phyloP scores from a whole-genome alignment of 2,329 filamentous ascomycete genomes.

The Talaromyces sp. region DNA sequence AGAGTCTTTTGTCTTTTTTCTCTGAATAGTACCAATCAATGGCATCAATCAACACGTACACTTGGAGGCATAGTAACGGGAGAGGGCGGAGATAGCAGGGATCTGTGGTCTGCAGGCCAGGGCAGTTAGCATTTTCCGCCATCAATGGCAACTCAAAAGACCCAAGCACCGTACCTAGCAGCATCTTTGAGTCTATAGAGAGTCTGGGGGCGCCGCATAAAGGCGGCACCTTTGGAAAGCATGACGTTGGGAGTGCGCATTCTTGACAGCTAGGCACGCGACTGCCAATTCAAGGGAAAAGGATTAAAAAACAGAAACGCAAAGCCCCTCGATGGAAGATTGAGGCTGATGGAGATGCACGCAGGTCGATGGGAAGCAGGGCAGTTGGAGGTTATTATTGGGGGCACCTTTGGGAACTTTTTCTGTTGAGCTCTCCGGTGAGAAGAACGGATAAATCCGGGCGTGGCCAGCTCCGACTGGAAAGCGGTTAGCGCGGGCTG shows the following conservation, averaged over 20 bases:
- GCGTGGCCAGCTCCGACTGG: conserved; percentile 6
- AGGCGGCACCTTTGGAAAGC: conserved; percentile 35
- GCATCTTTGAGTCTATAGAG: conserved; percentile 39
- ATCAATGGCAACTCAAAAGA: neutral
- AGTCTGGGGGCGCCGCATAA: conserved; percentile 41
- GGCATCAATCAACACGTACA: conserved; percentile 41
- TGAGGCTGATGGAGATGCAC: conserved; percentile 15
- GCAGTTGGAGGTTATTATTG: conserved; percentile 17
- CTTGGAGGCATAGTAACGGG: conserved; percentile 64
- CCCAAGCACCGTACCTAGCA: conserved; percentile 29
- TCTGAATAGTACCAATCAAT: neutral
- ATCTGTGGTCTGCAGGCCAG: conserved; percentile 29
- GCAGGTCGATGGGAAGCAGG: conserved; percentile 16
- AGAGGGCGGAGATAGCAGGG: conserved; percentile 54
- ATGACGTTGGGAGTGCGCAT: conserved; percentile 40
- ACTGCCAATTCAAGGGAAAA: conserved; percentile 16
- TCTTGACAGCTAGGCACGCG: conserved; percentile 39
- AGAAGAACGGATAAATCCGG: conserved; percentile 29
- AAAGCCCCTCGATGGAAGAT: conserved; percentile 13
- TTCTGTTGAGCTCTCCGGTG: conserved; percentile 38
- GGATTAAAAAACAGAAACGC: conserved; percentile 4
- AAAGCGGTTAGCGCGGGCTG: conserved; percentile 1
- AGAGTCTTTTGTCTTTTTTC: conserved; percentile 11
- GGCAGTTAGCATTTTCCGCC: neutral
- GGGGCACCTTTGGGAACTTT: conserved; percentile 24